Conservation (phyloP, 1,139 yeast species). For the Nakaseomyces sp. region DNA sequence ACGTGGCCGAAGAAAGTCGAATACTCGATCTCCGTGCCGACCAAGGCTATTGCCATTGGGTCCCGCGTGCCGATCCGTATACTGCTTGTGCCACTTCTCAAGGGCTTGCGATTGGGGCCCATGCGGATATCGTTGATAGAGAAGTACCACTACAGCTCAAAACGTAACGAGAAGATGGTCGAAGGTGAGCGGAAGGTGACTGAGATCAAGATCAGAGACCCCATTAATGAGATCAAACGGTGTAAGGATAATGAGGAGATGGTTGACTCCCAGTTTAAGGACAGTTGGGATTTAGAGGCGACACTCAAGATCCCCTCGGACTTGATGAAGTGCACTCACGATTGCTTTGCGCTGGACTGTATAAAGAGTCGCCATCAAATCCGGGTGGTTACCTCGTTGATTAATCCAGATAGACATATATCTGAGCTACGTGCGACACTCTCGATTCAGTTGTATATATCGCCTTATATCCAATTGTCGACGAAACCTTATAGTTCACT, state of each 20-base stretch:
- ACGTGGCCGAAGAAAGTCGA: conserved; percentile 95
- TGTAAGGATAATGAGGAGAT: background rate
- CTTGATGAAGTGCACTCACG: conserved; percentile 72
- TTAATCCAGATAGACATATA: conserved; percentile 51
- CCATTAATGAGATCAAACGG: conserved; percentile 13
- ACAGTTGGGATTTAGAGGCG: conserved; percentile 68
- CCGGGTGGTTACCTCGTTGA: conserved; percentile 45
- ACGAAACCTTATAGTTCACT: conserved; percentile 10
- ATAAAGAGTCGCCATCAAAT: conserved; percentile 55
- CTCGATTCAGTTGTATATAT: conserved; percentile 51
- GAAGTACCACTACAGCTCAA: conserved; percentile 53
- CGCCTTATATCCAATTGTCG: conserved; percentile 53
- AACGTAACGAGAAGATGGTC: conserved; percentile 36
- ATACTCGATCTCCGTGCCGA: conserved; percentile 77
- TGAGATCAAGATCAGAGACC: conserved; percentile 37
- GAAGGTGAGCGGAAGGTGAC: conserved; percentile 52
- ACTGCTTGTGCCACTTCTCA: conserved; percentile 66
- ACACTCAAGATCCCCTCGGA: conserved; percentile 58
- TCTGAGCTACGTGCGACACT: conserved; percentile 62
- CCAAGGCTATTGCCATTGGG: conserved; percentile 87
- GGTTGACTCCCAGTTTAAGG: conserved; percentile 32
- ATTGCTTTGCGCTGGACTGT: conserved; percentile 53
- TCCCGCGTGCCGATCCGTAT: conserved; percentile 63
- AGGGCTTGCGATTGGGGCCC: conserved; percentile 71
- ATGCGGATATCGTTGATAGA: conserved; percentile 62